Evolutionary conservation across 495 filamentous ascomycete genomes (phyloP), one percentile per base, ranked within the genome.

Genomic region (Aspergillus sparsus): DNA sequence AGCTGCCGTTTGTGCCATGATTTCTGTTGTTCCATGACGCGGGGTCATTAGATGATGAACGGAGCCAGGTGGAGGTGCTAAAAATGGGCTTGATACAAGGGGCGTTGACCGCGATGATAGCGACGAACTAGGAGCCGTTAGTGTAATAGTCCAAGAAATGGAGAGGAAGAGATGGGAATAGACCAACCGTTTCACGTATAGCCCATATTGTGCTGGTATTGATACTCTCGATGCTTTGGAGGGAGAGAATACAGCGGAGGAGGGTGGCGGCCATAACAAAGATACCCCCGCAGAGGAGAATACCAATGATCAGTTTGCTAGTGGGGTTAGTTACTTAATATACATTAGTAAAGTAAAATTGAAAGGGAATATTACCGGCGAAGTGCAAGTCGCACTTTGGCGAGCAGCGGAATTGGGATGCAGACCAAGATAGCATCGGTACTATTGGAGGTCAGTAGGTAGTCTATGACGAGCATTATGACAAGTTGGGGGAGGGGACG

Each of bases 41-140:
- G 10, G 60, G 49, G 27, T 60, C 57, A 27, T 56, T 60, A 0
- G 59, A 62, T 5, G 57, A 59, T 13, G 59, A 62, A 16, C 63
- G 49, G 13, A 65, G 46, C 63, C 63, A 63, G 56, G 36, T 52
- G 11, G 47, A 57, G 8, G 16, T 18, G 55, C 49, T 50, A 49
- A 69, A 64, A 33, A 66, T 57, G 9, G 66, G 61, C 15, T 66
- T 66, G 49, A 69, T 69, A 49, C 58, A 61, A 6, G 66, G 60
- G 4, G 59, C 61, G 49, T 66, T 69, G 36, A 69, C 63, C 55
- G 61, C 61, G 45, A 69, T 64, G 27, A 66, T 67, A 8, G 57
- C 66, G 39, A 69, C 61, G 49, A 69, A 66, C 66, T 69, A 35
- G 18, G 33, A 47, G 21, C 13, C 18, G 35, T 58, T 36, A 53